Percentiles rank a stretch among this genome's conserved stretches.
Evolutionary conservation across 257 asterid genomes (phyloP).

Genomic region (Petrea volubilis): DNA sequence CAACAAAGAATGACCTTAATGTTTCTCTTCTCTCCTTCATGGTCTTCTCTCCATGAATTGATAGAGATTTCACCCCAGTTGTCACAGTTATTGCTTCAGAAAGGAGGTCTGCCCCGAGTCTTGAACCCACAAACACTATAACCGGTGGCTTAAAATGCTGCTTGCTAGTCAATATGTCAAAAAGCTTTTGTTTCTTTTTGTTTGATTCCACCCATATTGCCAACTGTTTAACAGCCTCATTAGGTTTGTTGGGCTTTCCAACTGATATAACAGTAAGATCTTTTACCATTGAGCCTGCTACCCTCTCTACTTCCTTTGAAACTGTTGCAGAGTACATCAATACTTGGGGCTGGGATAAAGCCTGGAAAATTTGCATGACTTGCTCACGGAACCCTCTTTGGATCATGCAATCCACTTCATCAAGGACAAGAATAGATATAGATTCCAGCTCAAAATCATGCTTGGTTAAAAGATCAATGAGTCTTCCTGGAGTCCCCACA

Average conservation of each 20-base stretch:
- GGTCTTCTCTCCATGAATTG: slow-evolving; percentile 87
- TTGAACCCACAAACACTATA: slow-evolving; percentile 85
- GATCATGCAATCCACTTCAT: slow-evolving; percentile 91
- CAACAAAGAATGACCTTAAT: slow-evolving; percentile 71
- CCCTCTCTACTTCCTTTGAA: slow-evolving; percentile 69
- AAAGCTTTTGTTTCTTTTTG: slow-evolving; percentile 87
- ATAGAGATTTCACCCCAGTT: slow-evolving; percentile 67
- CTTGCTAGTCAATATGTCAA: slow-evolving; percentile 78
- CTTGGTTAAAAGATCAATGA: slow-evolving; percentile 81
- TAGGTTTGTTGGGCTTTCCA: slow-evolving; percentile 75
- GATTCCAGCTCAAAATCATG: slow-evolving; percentile 67
- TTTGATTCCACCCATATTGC: slow-evolving; percentile 94
- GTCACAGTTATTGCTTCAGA: slow-evolving; percentile 67
- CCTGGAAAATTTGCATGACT: slow-evolving; percentile 77
- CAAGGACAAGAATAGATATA: slow-evolving; percentile 75
- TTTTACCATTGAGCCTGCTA: slow-evolving; percentile 67
- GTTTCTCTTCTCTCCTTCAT: slow-evolving; percentile 92
- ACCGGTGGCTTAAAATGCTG: slow-evolving; percentile 89
- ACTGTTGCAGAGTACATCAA: slow-evolving; percentile 93
- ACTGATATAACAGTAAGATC: slow-evolving; percentile 55
- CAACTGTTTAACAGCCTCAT: slow-evolving; percentile 71
- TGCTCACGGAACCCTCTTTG: slow-evolving; percentile 86
- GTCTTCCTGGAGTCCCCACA: slow-evolving; percentile 92
- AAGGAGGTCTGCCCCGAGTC: slow-evolving; percentile 90
- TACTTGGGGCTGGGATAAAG: slow-evolving; percentile 82